phyloP scores from a whole-genome alignment of 805 yeast species.

The Hanseniaspora opuntiae region DNA sequence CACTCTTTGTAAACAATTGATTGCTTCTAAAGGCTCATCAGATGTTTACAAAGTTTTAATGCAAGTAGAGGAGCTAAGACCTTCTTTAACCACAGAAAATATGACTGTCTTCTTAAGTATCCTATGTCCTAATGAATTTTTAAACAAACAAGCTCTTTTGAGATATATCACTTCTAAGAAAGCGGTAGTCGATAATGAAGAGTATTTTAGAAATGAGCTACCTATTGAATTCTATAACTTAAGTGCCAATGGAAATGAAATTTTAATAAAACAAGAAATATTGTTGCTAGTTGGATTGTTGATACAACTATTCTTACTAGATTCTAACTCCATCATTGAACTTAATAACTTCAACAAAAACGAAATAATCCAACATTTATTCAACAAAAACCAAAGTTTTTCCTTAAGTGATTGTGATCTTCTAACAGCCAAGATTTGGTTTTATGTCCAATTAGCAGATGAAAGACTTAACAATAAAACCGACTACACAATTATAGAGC shows the following conservation, averaged over 20 bases:
- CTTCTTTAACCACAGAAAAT: conserved; percentile 40
- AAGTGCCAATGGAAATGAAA: conserved; percentile 17
- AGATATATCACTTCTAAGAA: conserved; percentile 26
- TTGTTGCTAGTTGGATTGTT: conserved; percentile 69
- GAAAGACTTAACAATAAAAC: conserved; percentile 22
- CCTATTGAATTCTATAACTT: conserved; percentile 25
- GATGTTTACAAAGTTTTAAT: conserved; percentile 81
- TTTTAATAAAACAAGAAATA: conserved; percentile 56
- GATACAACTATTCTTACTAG: conserved; percentile 63
- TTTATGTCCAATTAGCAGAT: conserved; percentile 43
- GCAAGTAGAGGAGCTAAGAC: conserved; percentile 64
- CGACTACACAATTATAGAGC: conserved; percentile 43
- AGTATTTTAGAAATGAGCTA: conserved; percentile 20
- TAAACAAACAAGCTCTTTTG: conserved; percentile 32
- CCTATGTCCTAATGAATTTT: conserved; percentile 40
- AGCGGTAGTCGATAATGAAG: conserved; percentile 27
- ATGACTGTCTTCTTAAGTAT: conserved; percentile 42
- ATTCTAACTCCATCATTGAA: conserved; percentile 36
- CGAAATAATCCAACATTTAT: conserved; percentile 34
- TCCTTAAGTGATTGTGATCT: conserved; percentile 66
- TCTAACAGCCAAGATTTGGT: conserved; percentile 84
- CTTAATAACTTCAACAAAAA: conserved; percentile 42
- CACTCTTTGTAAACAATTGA: conserved; percentile 24
- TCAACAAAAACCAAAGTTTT: conserved; percentile 30
- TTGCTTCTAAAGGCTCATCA: conserved; percentile 52